These are phyloP conservation scores for Ustilago bromivora DNA, from an alignment of 1,284 basidiomycete genomes.

Conservation along the genomic window DNA sequence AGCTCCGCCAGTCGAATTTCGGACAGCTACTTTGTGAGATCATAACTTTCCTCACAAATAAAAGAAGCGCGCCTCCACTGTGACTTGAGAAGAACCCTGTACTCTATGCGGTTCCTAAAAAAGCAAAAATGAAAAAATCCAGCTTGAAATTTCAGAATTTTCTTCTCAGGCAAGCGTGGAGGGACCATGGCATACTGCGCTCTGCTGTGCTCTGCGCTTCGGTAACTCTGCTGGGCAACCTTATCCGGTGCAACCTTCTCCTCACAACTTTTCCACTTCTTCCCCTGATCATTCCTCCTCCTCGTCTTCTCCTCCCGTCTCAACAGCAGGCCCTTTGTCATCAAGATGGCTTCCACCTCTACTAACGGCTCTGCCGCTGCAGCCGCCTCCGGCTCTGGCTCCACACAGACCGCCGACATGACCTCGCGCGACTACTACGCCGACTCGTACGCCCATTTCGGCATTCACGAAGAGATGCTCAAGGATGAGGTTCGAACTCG, in stretches of 20 bases:
- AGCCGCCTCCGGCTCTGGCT: conserved; percentile 28
- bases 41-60: background rate
- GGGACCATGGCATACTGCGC: no score
- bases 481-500: conserved; percentile 96
- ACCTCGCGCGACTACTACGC: conserved; percentile 68
- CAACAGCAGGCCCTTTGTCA: background rate
- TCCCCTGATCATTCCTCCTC: background rate
- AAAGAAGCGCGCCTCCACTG: background rate
- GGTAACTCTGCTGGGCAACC: background rate
- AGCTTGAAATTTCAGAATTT: conserved; percentile 13
- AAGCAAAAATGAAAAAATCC: background rate
- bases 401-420: conserved; percentile 55
- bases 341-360: conserved; percentile 54
- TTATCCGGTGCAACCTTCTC: conserved; percentile 3
- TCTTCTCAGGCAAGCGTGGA: background rate
- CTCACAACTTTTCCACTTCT: background rate
- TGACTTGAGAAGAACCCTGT: conserved; percentile 16
- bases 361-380: conserved; percentile 42
- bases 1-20: background rate
- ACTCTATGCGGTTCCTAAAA: background rate
- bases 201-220: background rate
- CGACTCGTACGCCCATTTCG: conserved; percentile 69
- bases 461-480: conserved; percentile 83
- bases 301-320: background rate
- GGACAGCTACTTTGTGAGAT: conserved; percentile 11